Evolutionary conservation across 1,139 yeast genomes (phyloP).

Genomic region (Saccharomyces hybrid): DNA sequence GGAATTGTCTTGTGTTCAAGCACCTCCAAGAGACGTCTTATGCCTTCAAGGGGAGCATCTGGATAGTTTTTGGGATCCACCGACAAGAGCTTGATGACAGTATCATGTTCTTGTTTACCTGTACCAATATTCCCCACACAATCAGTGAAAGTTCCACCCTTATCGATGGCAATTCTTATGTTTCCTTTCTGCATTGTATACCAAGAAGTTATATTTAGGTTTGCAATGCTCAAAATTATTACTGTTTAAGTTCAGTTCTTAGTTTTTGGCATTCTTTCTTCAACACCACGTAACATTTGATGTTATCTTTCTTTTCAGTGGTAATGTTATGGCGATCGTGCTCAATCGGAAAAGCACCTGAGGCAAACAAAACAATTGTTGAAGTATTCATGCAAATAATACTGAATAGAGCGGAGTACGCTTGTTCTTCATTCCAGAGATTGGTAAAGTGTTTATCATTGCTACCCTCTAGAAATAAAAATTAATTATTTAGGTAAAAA

Average conservation of each 20-base stretch:
- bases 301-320: not conserved
- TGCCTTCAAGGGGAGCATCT: slow-evolving; percentile 91
- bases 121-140: slow-evolving; percentile 46
- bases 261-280: not conserved
- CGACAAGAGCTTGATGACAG: slow-evolving; percentile 63
- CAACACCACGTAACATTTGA: not conserved
- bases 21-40: slow-evolving; percentile 65
- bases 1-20: slow-evolving; percentile 45
- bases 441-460: not conserved
- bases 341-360: not conserved
- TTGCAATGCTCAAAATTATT: not conserved
- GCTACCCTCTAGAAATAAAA: not conserved
- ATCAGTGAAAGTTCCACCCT: slow-evolving; percentile 90
- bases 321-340: not conserved
- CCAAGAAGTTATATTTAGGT: not conserved
- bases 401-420: not conserved
- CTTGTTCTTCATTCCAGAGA: not conserved
- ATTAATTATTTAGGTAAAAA: not conserved
- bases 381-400: not conserved
- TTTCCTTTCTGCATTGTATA: not conserved
- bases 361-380: not conserved
- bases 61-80: slow-evolving; percentile 80
- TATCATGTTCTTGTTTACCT: slow-evolving; percentile 40
- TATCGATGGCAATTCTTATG: slow-evolving; percentile 39
- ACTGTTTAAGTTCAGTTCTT: not conserved